Percentiles rank a stretch among this genome's conserved stretches.
phyloP scores from a whole-genome alignment of 441 rosid species.

The Populus hybrid region DNA sequence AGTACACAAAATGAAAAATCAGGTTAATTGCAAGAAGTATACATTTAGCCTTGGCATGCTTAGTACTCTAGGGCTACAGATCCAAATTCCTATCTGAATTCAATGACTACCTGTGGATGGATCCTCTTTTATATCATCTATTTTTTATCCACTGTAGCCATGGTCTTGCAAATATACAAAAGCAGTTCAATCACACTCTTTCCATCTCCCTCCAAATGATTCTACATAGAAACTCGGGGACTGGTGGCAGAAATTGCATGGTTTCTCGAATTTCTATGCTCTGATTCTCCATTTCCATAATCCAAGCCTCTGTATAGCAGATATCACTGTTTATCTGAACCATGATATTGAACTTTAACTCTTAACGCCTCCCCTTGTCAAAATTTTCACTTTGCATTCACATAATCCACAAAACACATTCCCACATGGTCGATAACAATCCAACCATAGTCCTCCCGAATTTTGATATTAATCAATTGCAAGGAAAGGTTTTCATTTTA shows the following conservation, averaged over 20 bases:
- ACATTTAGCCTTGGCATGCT: neutral
- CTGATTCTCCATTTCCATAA: no score
- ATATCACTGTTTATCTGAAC: no score
- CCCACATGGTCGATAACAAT: neutral
- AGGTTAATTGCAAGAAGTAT: neutral
- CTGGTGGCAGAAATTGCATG: no score
- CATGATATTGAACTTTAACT: no score
- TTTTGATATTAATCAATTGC: neutral
- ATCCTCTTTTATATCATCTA: neutral
- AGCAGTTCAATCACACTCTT: neutral
- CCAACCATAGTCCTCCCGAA: neutral
- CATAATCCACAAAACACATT: neutral
- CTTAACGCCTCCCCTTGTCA: no score
- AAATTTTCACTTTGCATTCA: no score
- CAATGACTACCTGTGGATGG: neutral
- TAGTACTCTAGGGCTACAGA: neutral
- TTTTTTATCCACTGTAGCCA: neutral
- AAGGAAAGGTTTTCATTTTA: neutral
- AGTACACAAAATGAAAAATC: neutral
- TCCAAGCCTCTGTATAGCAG: no score
- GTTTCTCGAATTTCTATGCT: no score
- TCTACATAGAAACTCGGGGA: no score
- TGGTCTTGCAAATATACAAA: neutral
- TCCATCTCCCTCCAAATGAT: neutral
- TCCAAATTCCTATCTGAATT: neutral